These are phyloP conservation scores for Talaromyces amestolkiae DNA, from an alignment of 2,329 filamentous ascomycete genomes.

Conservation along the genomic window DNA sequence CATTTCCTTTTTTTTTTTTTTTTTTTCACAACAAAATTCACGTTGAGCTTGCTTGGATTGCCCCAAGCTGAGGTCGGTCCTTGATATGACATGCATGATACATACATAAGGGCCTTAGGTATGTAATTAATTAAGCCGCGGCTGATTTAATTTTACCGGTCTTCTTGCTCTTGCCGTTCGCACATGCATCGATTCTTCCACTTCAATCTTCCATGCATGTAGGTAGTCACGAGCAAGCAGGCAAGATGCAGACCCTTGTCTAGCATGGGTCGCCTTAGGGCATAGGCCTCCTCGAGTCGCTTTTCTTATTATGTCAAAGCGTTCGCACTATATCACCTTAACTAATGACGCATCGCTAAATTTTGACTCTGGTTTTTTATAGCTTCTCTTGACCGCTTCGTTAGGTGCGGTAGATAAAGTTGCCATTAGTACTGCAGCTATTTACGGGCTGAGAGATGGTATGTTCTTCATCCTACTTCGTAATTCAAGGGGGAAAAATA, in stretches of 20 bases:
- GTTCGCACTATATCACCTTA: background rate
- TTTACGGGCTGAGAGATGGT: slow-evolving; percentile 51
- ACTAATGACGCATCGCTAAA: background rate
- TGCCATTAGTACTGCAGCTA: slow-evolving; percentile 44
- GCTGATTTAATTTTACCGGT: slow-evolving; percentile 17
- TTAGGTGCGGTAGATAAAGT: slow-evolving; percentile 32
- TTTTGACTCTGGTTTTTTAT: background rate
- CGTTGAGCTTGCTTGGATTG: background rate
- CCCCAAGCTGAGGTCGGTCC: background rate
- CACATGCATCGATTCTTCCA: slow-evolving; percentile 5
- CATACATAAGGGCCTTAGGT: background rate
- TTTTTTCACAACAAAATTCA: background rate
- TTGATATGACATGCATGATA: slow-evolving; percentile 13
- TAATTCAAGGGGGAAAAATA: background rate
- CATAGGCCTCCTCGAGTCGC: background rate
- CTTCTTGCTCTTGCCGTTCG: background rate
- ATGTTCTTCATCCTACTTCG: slow-evolving; percentile 1
- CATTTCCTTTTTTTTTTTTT: background rate
- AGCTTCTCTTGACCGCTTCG: slow-evolving; percentile 27
- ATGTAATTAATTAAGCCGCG: slow-evolving; percentile 12
- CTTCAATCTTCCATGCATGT: slow-evolving; percentile 2
- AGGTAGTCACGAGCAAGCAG: background rate
- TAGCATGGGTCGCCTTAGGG: background rate
- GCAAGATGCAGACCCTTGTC: slow-evolving; percentile 7
- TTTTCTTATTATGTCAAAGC: background rate